These are phyloP conservation scores for Daldinia loculata DNA, from an alignment of 495 filamentous ascomycete species.

Conservation along the genomic window DNA sequence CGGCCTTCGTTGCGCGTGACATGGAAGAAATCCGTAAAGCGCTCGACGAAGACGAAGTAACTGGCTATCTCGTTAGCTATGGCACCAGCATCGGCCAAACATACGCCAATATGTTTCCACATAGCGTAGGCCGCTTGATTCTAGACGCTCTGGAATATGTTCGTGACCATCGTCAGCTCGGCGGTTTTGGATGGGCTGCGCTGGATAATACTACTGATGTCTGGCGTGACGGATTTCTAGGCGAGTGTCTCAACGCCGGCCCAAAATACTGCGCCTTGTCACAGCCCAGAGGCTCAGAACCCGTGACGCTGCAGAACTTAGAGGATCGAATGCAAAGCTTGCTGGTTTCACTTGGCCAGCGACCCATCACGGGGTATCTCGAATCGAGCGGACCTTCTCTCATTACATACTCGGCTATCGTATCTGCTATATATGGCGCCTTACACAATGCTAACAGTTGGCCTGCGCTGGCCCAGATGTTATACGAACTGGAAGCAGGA, in stretches of 20 bases:
- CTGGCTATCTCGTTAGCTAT: conserved; percentile 75
- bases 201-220: conserved; percentile 58
- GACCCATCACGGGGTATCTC: conserved; percentile 49
- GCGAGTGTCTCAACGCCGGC: conserved; percentile 57
- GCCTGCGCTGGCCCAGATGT: conserved; percentile 50
- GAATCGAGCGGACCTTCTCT: conserved; percentile 50
- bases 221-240: conserved; percentile 58
- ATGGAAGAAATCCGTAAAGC: conserved; percentile 60
- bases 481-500: conserved; percentile 54
- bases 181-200: conserved; percentile 57
- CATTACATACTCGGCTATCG: conserved; percentile 54
- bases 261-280: conserved; percentile 54
- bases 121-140: conserved; percentile 56
- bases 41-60: conserved; percentile 58
- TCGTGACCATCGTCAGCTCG: conserved; percentile 56
- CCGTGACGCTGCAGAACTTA: conserved; percentile 47
- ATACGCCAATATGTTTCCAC: conserved; percentile 59
- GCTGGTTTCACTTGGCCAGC: conserved; percentile 46
- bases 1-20: conserved; percentile 58
- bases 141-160: conserved; percentile 62
- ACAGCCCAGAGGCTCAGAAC: conserved; percentile 39
- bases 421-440: conserved; percentile 49
- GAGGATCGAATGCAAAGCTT: conserved; percentile 50
- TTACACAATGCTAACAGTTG: conserved; percentile 54
- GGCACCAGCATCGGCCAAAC: conserved; percentile 72